Conservation (phyloP, 2,329 filamentous ascomycete species). For the Anthostomella pinea region DNA sequence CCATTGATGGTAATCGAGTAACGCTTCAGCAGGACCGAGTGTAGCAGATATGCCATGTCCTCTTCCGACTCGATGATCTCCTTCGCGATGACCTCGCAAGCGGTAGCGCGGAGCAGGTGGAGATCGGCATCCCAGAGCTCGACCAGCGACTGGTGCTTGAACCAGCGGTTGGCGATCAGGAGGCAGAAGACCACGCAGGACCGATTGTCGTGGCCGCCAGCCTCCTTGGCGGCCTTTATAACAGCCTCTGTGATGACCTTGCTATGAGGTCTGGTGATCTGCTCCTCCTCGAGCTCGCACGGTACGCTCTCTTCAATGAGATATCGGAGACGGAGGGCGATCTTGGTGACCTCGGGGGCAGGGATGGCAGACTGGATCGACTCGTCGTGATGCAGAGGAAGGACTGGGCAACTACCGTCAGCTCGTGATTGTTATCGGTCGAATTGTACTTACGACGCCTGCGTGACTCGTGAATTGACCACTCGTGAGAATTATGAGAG, state of each 20-base stretch:
- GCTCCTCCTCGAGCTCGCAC: constrained; percentile 77
- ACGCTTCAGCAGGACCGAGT: constrained; percentile 78
- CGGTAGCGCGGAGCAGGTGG: constrained; percentile 72
- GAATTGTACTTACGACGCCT: constrained; percentile 38
- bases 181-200: constrained; percentile 84
- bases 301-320: constrained; percentile 86
- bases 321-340: constrained; percentile 85
- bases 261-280: constrained; percentile 78
- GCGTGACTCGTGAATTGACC: constrained; percentile 43
- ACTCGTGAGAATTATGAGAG: constrained; percentile 30
- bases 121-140: constrained; percentile 94
- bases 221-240: constrained; percentile 74
- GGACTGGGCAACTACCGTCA: constrained; percentile 45
- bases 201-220: constrained; percentile 70
- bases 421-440: neutral
- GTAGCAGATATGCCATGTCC: constrained; percentile 73
- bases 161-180: constrained; percentile 69
- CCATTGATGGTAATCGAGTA: constrained; percentile 79
- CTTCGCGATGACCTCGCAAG: constrained; percentile 92
- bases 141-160: constrained; percentile 70
- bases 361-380: constrained; percentile 65
- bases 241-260: constrained; percentile 79
- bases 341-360: constrained; percentile 78
- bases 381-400: constrained; percentile 60
- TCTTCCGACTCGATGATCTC: constrained; percentile 81